Percentiles rank a stretch among this genome's conserved stretches.
phyloP scores from a whole-genome alignment of 2,329 filamentous ascomycete species.

The Erysiphe pulchra region DNA sequence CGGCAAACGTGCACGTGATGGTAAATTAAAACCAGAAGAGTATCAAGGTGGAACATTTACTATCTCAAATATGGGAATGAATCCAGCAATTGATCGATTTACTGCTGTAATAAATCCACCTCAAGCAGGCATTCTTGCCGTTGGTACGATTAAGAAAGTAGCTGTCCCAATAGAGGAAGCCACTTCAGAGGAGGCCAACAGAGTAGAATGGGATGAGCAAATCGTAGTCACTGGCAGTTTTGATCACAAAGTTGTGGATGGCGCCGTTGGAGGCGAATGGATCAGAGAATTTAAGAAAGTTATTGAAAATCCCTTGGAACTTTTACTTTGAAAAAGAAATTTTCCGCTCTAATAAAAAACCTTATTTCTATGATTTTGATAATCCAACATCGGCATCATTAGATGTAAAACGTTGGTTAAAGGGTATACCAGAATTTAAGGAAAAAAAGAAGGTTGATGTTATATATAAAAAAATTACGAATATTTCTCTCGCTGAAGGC shows the following conservation, averaged over 20 bases:
- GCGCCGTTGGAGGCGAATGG: slow-evolving; percentile 88
- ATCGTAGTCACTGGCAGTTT: slow-evolving; percentile 88
- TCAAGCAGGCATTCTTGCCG: slow-evolving; percentile 81
- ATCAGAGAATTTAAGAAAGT: slow-evolving; percentile 94
- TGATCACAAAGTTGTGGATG: slow-evolving; percentile 97
- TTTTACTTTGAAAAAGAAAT: slow-evolving; percentile 38
- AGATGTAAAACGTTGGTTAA: too few species aligned
- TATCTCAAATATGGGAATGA: slow-evolving; percentile 99
- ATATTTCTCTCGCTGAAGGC: too few species aligned
- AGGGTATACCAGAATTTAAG: too few species aligned
- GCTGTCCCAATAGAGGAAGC: slow-evolving; percentile 47
- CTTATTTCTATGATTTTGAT: neutral
- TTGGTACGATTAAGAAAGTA: slow-evolving; percentile 89
- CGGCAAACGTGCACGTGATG: slow-evolving; percentile 81
- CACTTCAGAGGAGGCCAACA: slow-evolving; percentile 45
- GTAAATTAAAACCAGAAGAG: slow-evolving; percentile 98
- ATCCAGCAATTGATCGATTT: slow-evolving; percentile 83
- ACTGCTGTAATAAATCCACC: slow-evolving; percentile 98
- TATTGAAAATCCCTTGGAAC: slow-evolving; percentile 86
- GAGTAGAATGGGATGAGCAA: slow-evolving; percentile 83
- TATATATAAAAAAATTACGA: too few species aligned
- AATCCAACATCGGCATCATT: neutral
- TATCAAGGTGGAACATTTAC: slow-evolving; percentile 98
- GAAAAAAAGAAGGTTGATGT: too few species aligned
- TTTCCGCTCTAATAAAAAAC: neutral